Percentiles rank a stretch among this genome's conserved stretches.
These are phyloP conservation scores for Solanum phureja DNA, from an alignment of 257 asterid genomes.

Conservation along the genomic window DNA sequence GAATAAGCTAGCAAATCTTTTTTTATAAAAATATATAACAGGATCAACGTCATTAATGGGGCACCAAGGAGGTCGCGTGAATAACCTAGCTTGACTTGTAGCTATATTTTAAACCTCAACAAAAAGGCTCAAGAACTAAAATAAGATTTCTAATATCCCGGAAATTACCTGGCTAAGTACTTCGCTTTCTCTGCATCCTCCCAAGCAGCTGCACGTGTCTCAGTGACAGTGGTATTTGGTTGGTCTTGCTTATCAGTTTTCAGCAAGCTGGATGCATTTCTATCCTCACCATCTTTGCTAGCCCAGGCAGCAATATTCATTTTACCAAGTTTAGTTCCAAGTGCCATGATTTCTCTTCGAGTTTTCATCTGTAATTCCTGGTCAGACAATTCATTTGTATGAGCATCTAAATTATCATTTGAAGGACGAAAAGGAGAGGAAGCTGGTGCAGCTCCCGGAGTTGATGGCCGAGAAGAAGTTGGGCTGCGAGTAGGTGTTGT, in stretches of 20 bases:
- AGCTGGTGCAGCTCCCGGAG: constrained; percentile 8
- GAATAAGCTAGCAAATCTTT: background rate
- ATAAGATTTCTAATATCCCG: background rate
- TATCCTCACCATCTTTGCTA: constrained; percentile 9
- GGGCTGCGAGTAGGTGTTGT: constrained; percentile 15
- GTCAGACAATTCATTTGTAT: background rate
- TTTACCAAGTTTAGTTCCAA: constrained; percentile 14
- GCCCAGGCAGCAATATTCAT: constrained; percentile 18
- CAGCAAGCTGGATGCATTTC: no score
- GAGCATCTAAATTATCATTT: constrained; percentile 1
- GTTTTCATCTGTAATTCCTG: constrained; percentile 13
- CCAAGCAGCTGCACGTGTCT: constrained; percentile 15
- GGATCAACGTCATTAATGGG: background rate
- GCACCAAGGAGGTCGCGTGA: background rate
- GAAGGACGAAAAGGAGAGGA: background rate
- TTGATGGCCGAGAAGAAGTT: constrained; percentile 13
- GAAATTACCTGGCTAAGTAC: constrained; percentile 7
- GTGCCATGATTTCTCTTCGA: constrained; percentile 11
- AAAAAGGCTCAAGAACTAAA: background rate
- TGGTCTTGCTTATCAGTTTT: background rate
- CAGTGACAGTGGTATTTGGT: background rate
- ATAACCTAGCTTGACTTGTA: background rate
- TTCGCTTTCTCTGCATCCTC: constrained; percentile 17
- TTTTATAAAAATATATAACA: background rate
- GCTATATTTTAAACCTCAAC: background rate